Conservation (phyloP, 2,329 filamentous ascomycete species). For the Colletotrichum sp. region DNA sequence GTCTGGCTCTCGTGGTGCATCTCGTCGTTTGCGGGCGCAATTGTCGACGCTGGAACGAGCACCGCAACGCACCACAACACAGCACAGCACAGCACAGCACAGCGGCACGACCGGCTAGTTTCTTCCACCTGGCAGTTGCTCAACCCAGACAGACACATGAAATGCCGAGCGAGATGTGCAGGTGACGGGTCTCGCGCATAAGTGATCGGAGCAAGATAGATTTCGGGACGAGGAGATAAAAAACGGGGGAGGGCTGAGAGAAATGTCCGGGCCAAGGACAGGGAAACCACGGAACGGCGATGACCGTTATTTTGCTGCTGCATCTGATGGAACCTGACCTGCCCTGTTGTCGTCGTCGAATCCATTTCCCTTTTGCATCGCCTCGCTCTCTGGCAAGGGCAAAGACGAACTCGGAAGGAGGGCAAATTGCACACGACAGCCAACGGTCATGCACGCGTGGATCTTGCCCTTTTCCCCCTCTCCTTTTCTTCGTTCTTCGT, state of each 20-base stretch:
- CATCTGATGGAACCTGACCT: background rate
- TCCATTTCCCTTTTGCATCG: background rate
- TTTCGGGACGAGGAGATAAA: background rate
- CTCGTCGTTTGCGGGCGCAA: slow-evolving; percentile 12
- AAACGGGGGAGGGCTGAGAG: background rate
- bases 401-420: background rate
- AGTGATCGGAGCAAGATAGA: background rate
- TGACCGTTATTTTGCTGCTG: background rate
- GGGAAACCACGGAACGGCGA: background rate
- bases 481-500: background rate
- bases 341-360: background rate
- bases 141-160: background rate
- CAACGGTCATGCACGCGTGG: background rate
- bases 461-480: background rate
- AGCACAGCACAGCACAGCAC: background rate
- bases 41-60: background rate
- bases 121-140: background rate
- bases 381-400: background rate
- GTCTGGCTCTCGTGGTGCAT: background rate
- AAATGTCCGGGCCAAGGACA: background rate
- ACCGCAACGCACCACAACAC: background rate
- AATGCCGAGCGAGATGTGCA: background rate
- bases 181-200: background rate
- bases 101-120: background rate
- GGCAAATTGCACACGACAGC: background rate